Evolutionary conservation across 805 yeast species (phyloP).

Genomic region (Yarrowia alimentaria): DNA sequence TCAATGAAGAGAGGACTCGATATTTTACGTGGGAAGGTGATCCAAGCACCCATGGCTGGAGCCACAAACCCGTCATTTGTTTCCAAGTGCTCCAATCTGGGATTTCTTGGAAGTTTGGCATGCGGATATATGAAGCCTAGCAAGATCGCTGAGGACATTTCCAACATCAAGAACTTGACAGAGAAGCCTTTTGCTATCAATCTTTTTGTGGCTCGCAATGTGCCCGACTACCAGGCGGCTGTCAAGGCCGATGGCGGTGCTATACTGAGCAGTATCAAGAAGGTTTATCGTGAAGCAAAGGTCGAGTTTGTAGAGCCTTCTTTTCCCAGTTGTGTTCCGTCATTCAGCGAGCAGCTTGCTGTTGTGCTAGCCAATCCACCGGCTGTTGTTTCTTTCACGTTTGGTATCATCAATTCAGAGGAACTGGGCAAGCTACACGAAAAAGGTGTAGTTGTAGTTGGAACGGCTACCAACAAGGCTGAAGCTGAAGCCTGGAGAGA

Average conservation of each 20-base stretch:
- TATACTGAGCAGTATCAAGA: conserved; percentile 12
- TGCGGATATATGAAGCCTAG: conserved; percentile 38
- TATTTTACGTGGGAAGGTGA: conserved; percentile 32
- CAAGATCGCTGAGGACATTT: conserved; percentile 29
- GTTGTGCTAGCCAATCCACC: conserved; percentile 41
- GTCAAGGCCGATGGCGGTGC: not conserved
- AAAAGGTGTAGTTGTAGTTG: conserved; percentile 46
- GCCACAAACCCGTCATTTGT: conserved; percentile 49
- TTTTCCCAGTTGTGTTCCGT: conserved; percentile 28
- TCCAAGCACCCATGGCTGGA: conserved; percentile 65
- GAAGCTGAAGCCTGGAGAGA: conserved; percentile 44
- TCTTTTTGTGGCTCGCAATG: conserved; percentile 31
- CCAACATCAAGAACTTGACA: conserved; percentile 25
- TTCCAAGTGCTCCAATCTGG: conserved; percentile 44
- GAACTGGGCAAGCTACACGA: conserved; percentile 42
- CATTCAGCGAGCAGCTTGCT: conserved; percentile 32
- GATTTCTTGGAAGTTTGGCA: conserved; percentile 54
- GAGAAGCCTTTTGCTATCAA: conserved; percentile 33
- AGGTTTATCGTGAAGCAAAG: conserved; percentile 25
- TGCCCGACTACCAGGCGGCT: not conserved
- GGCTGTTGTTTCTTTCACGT: conserved; percentile 52
- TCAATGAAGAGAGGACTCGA: not conserved
- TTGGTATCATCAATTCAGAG: conserved; percentile 46
- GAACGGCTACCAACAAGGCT: conserved; percentile 47
- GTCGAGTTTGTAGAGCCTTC: not conserved